Base-by-base conservation (phyloP, 2,329 filamentous ascomycete genomes). In the Ambrosiella xylebori region DNA sequence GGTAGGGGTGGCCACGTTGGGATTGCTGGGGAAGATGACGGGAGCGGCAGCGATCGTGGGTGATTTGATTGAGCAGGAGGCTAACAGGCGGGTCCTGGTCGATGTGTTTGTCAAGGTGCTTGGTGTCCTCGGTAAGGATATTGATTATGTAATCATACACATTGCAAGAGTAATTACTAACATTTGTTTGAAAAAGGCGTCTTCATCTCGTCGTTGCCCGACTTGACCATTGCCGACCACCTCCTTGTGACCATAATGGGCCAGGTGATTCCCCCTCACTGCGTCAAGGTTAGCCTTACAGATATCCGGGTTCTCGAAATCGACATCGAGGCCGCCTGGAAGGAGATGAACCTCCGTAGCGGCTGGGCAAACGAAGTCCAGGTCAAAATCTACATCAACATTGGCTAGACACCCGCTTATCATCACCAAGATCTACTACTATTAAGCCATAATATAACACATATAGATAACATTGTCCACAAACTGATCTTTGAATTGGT, bases 11-110 rank as follows among this genome's bases (percentile, higher is more conserved):
- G 82, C 87, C 0, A 82, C 85, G 15, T 69, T 97, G 0, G 91
- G 91, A 0, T 73, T 97, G 1, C 63, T 95, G 2, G 85, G 79
- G 1, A 95, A 96, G 69, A 95, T 97, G 86, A 88, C 88, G 0
- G 91, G 89, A 0, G 81, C 84, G 0, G 89, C 88, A 1, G 89
- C 88, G 0, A 76, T 95, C 7, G 72, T 84, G 1, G 75, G 74
- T 41, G 82, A 74, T n/a, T 74, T 78, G 36, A 76, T 83, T 50
- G 27, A 15, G n/a, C 76, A 76, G 39, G 67, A 82, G 49, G 65
- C 64, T 3, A 66, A 63, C 7, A 83, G 81, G 0, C 73, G 80
- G 13, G 70, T 93, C 17, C 70, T 80, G 7, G 70, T 94, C 11
- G 80, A 81, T 64, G 79, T 85, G 1, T 79, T 76, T 12, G 67